Evolutionary conservation across 1,284 basidiomycete species (phyloP), one percentile per base, ranked within the genome.

Genomic region (Ceratobasidium sp.): DNA sequence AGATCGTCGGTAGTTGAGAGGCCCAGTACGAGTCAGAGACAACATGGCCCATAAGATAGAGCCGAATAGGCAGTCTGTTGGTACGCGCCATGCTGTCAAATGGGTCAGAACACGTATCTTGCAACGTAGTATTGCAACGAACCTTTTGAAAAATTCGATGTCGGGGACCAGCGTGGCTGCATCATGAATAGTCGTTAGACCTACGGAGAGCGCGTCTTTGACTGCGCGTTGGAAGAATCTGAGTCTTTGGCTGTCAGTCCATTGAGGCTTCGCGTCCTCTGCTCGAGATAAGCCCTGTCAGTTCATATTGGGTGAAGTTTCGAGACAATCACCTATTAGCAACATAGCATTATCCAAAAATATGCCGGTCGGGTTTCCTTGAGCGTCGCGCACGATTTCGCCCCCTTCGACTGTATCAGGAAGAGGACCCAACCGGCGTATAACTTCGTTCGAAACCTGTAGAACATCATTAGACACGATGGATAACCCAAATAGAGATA

Each of bases 141-240:
- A 91, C 92, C 83, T 83, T 75, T 85, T 84, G 81, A 88, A 92
- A 76, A 94, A 92, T 1, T 83, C 80, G 18, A 94, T 85, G 53
- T 85, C 84, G 0, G 81, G 80, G 0, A 85, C 83, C 14, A 80
- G 80, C 0, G 89, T 84, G 16, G 82, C 84, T 0, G 94, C 95
- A 78, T 97, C 94, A 75, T 96, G 94, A 6, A 97, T 88, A 14
- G 87, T 89, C 0, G 92, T 94, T 60, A 97, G 80, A 2, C 95
- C 95, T 55, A 88, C 86, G 1, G 85, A 83, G 16, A 94, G 82
- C 0, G 91, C 93, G 76, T 92, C 89, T 39, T 81, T 80, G 61
- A 91, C 84, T 0, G 92, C 85, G 18, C 83, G 82, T n/a, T 87
- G 81, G 71, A 92, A 89, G 77, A 86, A 92, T 21, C 84, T 81